Base-by-base conservation (phyloP, 1,284 basidiomycete genomes). In the Sporisorium reilianum region DNA sequence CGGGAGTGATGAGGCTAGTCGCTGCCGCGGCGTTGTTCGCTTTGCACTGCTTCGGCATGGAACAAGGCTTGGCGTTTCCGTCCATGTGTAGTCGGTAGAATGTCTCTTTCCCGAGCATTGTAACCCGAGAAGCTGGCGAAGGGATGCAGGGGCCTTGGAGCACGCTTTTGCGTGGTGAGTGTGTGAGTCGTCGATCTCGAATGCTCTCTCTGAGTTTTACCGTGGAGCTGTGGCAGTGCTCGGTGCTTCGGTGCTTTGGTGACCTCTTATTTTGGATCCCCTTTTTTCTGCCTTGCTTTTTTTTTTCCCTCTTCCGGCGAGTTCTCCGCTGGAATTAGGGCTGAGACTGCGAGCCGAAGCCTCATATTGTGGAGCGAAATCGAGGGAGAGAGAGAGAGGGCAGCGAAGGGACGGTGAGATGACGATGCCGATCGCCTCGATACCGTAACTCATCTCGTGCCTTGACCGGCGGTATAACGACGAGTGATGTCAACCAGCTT, bases 11-110 rank as follows among this genome's bases (percentile, higher is more conserved):
- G 25, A 23, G 45, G 16, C 16, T 28, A 10, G 9, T 10, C 4
- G 28, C 45, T 46, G 50, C 57, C 57, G 51, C 45, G 45, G 59
- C 44, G 11, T 10, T 32, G 28, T 11, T 42, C 40, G 41, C 25
- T 16, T 34, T 41, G 46, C 26, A 50, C 42, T 32, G 32, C 45
- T 28, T 28, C 54, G 60, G 60, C 60, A 63, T 30, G 41, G 41
- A 14, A 30, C 12, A 38, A 36, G 23, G 46, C 54, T 63, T 63
- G 60, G 60, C 60, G 36, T 34, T 34, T 18, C 14, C 16, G 22
- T n/a, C 18, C 38, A 53, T 8, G 11, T 10, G 42, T 8, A 18
- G 36, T 18, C 36, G 14, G 42, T 46, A 42, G 28, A 45, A 42
- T n/a, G 23, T 46, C 26, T 46, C n/a, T n/a, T n/a, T n/a, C n/a